phyloP scores from a whole-genome alignment of 257 asterid genomes.

The Penstemon newberryi region DNA sequence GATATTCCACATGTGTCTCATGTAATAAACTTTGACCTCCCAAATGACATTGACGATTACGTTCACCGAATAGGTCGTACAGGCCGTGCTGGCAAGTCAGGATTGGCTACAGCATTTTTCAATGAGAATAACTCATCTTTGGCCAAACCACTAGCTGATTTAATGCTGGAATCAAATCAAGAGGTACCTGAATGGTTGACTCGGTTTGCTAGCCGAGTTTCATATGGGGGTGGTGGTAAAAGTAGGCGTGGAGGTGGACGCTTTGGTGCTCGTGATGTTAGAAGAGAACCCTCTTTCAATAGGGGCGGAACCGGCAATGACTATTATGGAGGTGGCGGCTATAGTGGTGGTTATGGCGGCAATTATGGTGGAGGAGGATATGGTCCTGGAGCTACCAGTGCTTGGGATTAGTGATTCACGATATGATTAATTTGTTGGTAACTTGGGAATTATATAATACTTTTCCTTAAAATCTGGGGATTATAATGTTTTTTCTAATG shows the following conservation, averaged over 20 bases:
- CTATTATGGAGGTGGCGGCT: constrained; percentile 43
- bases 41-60: constrained; percentile 81
- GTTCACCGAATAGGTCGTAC: constrained; percentile 91
- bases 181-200: constrained; percentile 90
- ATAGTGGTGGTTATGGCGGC: constrained; percentile 37
- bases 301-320: constrained; percentile 49
- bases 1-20: constrained; percentile 85
- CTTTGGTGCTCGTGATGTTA: constrained; percentile 75
- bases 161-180: constrained; percentile 86
- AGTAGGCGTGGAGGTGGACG: constrained; percentile 73
- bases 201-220: constrained; percentile 59
- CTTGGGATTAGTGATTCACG: constrained; percentile 53
- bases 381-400: constrained; percentile 50
- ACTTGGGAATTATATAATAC: constrained; percentile 26
- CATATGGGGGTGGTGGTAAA: constrained; percentile 48
- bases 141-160: constrained; percentile 65
- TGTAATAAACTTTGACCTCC: constrained; percentile 84
- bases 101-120: constrained; percentile 87
- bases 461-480: too few species aligned
- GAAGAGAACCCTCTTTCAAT: constrained; percentile 56
- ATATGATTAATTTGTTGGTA: constrained; percentile 16
- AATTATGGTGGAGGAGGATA: constrained; percentile 46
- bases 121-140: constrained; percentile 62
- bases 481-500: too few species aligned
- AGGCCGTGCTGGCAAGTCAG: constrained; percentile 88